A percentile compares a stretch with the other conserved stretches of the same genome.
Evolutionary conservation across 257 asterid genomes (phyloP).

Genomic region (Ilex asprella): DNA sequence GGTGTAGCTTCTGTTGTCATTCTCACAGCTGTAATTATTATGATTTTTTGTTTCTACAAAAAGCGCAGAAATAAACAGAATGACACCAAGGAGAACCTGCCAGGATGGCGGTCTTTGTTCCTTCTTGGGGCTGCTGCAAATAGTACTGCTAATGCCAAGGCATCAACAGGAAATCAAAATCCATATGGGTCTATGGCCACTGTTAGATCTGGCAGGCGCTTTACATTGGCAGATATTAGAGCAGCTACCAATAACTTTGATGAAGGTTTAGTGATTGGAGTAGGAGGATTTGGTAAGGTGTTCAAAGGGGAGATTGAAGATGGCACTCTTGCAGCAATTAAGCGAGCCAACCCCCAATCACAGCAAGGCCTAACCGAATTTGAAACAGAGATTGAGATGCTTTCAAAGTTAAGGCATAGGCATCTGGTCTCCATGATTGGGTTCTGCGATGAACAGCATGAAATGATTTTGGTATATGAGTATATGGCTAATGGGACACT

Average conservation of each 20-base stretch:
- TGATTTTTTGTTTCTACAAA: constrained; percentile 35
- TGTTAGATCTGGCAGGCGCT: constrained; percentile 58
- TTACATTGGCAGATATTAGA: constrained; percentile 57
- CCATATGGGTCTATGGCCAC: constrained; percentile 31
- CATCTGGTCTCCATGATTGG: constrained; percentile 86
- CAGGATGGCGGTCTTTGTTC: constrained; percentile 66
- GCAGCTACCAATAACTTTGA: constrained; percentile 65
- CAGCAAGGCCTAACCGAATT: constrained; percentile 79
- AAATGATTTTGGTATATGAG: constrained; percentile 90
- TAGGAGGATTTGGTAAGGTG: constrained; percentile 87
- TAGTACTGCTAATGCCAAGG: constrained; percentile 38
- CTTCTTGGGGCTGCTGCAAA: constrained; percentile 26
- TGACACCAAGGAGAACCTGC: constrained; percentile 37
- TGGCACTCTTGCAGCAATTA: constrained; percentile 50
- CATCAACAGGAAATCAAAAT: constrained; percentile 23
- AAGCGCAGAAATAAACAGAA: constrained; percentile 27
- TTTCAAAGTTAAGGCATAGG: constrained; percentile 71
- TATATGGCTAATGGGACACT: constrained; percentile 82
- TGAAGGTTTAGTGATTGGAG: constrained; percentile 68
- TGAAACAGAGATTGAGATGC: constrained; percentile 79
- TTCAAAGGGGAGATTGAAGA: constrained; percentile 71
- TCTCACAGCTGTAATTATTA: constrained; percentile 31
- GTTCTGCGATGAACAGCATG: constrained; percentile 76
- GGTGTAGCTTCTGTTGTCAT: constrained; percentile 46
- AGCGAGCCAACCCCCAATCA: constrained; percentile 80